A percentile compares a stretch with the other conserved stretches of the same genome.
phyloP scores from a whole-genome alignment of 306 rosid genomes.

The Quercus agrifolia region DNA sequence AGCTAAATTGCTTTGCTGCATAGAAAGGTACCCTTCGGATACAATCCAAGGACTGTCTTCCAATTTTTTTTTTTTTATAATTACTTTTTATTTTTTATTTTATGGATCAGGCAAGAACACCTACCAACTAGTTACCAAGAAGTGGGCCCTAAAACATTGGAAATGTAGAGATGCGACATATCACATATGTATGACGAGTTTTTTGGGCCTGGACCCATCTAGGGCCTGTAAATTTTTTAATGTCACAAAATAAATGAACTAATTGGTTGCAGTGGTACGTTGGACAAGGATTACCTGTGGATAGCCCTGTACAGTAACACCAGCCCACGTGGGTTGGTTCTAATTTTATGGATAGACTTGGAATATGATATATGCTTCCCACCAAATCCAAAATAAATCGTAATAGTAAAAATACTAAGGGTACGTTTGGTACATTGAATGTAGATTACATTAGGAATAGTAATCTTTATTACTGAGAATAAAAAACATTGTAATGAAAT shows the following conservation, averaged over 20 bases:
- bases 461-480: no score
- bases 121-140: background rate
- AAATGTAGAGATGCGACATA: background rate
- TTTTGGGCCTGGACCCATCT: conserved; percentile 22
- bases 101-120: background rate
- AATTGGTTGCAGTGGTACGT: background rate
- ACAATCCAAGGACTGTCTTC: no score
- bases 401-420: background rate
- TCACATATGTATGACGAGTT: background rate
- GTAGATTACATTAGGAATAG: no score
- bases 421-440: no score
- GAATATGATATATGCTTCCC: no score
- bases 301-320: background rate
- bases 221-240: background rate
- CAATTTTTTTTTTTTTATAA: no score
- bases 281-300: conserved; percentile 5
- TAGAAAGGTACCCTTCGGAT: background rate
- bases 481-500: no score
- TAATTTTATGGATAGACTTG: no score
- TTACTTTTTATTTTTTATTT: background rate
- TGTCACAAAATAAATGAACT: conserved; percentile 20
- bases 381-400: no score
- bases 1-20: background rate
- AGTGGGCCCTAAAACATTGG: conserved; percentile 10
- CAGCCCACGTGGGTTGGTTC: background rate